Base-by-base conservation (phyloP, 345 rosid genomes). In the Brassica incana region DNA sequence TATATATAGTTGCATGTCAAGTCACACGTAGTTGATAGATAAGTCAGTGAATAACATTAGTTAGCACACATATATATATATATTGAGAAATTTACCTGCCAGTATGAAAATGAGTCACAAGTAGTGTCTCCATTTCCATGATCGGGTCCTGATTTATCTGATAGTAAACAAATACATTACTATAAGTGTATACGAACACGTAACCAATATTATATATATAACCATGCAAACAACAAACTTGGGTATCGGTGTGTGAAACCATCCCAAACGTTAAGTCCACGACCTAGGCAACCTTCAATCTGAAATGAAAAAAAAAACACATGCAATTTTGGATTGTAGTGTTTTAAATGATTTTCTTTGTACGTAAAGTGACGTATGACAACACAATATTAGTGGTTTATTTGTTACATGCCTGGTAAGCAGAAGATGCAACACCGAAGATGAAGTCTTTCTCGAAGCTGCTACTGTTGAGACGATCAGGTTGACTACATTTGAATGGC, bases 201-300 rank as follows among this genome's bases (percentile, higher is more conserved):
- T 45, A 56, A 65, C 8, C 29, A 3, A 36, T 48, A 35, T 16
- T 64, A 32, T 2, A 52, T 65, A 54, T 75, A 33, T 4, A 43
- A 6, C 9, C 32, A 67, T 43, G 63, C 27, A 61, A 48, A 75
- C 0, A 0, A 72, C 63, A 12, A 14, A 87, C 90, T 78, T 78
- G 90, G 87, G 67, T 78, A 71, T 65, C 78, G 82, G 69, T 83
- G 84, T 69, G 90, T 80, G 75, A 54, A 85, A 2, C 65, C 65
- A 78, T 87, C 90, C 90, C 90, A 87, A 9, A 77, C 5, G 69
- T 85, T 87, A 20, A 80, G 64, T 5, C 76, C 82, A 77, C 76
- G 85, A 12, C 84, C 81, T 35, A 60, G 78, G 25, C 62, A 61
- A 40, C 90, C 90, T 79, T 87, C 88, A 54, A 84, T 80, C 88